These are phyloP conservation scores for Candida coleopterorum DNA, from an alignment of 805 yeast species.

Conservation along the genomic window DNA sequence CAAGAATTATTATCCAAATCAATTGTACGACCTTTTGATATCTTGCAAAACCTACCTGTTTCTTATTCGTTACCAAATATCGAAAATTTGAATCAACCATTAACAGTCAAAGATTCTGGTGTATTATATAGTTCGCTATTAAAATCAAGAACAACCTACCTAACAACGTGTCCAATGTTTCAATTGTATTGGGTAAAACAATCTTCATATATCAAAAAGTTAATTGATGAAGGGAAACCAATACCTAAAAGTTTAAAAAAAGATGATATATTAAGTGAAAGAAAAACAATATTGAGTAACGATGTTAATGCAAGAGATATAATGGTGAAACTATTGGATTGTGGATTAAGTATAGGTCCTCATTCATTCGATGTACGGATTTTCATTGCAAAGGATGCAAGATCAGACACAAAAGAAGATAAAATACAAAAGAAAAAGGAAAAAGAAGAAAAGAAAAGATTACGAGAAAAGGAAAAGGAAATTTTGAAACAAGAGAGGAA, in stretches of 20 bases:
- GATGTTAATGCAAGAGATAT: slow-evolving; percentile 66
- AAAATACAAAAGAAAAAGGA: slow-evolving; percentile 5
- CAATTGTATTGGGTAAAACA: slow-evolving; percentile 77
- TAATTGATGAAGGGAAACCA: slow-evolving; percentile 36
- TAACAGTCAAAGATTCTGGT: slow-evolving; percentile 68
- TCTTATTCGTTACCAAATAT: slow-evolving; percentile 62
- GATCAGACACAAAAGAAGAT: slow-evolving; percentile 38
- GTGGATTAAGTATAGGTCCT: slow-evolving; percentile 71
- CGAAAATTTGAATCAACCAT: slow-evolving; percentile 55
- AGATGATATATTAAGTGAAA: slow-evolving; percentile 16
- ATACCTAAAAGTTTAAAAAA: slow-evolving; percentile 20
- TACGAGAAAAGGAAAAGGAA: slow-evolving; percentile 17
- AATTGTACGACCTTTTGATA: slow-evolving; percentile 59
- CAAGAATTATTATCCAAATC: slow-evolving; percentile 31
- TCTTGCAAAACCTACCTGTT: slow-evolving; percentile 63
- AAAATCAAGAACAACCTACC: slow-evolving; percentile 56
- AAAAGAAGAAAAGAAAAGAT: slow-evolving; percentile 7
- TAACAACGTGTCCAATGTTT: slow-evolving; percentile 67
- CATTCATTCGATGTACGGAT: slow-evolving; percentile 73
- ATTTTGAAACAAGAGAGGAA: slow-evolving; percentile 30
- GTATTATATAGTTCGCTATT: slow-evolving; percentile 67
- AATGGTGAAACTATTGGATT: slow-evolving; percentile 85
- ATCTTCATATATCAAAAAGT: slow-evolving; percentile 47
- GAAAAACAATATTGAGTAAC: slow-evolving; percentile 32
- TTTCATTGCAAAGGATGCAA: slow-evolving; percentile 82